phyloP scores from a whole-genome alignment of 2,329 filamentous ascomycete genomes.

The Aspergillus viridinutans region DNA sequence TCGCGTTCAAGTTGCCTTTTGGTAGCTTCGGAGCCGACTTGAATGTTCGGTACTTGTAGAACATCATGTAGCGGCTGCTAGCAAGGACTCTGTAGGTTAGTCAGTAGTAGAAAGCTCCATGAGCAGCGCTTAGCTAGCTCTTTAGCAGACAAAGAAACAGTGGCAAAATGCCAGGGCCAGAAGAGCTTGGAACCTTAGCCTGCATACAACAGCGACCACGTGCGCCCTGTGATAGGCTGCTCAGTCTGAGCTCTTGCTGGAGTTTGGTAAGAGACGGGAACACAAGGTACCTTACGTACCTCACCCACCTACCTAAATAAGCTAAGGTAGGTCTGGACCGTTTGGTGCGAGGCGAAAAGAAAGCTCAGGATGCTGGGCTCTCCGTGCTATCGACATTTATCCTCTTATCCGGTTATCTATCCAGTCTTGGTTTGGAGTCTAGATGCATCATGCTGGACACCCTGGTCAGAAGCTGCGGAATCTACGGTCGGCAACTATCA shows the following conservation, averaged over 20 bases:
- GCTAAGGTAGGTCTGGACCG: neutral
- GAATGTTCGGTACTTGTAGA: neutral
- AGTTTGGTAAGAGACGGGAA: too few species aligned
- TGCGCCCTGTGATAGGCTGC: constrained; percentile 5
- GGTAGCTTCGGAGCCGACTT: neutral
- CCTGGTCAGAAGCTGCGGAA: neutral
- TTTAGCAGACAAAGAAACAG: neutral
- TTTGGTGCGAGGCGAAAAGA: neutral
- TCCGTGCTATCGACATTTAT: neutral
- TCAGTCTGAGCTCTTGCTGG: neutral
- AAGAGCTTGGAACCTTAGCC: neutral
- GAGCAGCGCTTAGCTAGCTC: neutral
- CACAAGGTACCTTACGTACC: neutral
- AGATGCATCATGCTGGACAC: neutral
- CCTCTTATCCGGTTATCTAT: neutral
- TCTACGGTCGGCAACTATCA: neutral
- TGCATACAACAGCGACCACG: constrained; percentile 20
- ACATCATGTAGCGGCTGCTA: neutral
- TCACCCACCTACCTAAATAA: neutral
- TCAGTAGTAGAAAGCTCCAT: too few species aligned
- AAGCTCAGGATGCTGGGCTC: neutral
- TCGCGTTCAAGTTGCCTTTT: neutral
- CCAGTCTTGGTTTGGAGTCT: neutral
- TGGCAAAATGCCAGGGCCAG: neutral
- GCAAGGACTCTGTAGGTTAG: neutral